Conservation (phyloP, 192 early-diverging fungal species). For the Rhizophagus clarus region DNA sequence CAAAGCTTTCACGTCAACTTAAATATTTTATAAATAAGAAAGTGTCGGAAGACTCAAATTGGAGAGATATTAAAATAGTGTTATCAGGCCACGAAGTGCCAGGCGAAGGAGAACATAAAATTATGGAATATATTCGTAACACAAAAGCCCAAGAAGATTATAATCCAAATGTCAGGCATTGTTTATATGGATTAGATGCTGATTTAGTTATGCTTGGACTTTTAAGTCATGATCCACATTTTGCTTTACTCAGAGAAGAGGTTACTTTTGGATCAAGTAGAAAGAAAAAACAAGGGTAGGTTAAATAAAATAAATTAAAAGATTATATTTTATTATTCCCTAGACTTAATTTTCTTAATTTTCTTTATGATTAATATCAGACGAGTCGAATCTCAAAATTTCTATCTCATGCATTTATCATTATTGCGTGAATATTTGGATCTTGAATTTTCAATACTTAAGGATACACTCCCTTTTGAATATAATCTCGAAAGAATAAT, state of each 20-base stretch:
- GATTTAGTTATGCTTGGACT: conserved; percentile 98
- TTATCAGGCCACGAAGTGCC: conserved; percentile 94
- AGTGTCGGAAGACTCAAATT: conserved; percentile 85
- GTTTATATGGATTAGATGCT: conserved; percentile 97
- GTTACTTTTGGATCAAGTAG: conserved; percentile 74
- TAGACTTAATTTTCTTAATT: neutral
- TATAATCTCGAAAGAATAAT: conserved; percentile 92
- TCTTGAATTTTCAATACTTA: conserved; percentile 74
- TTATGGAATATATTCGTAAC: conserved; percentile 97
- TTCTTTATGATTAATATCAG: conserved; percentile 19
- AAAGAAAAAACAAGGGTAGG: conserved; percentile 49
- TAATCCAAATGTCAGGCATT: conserved; percentile 87
- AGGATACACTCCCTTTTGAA: conserved; percentile 55
- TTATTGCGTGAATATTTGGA: conserved; percentile 92
- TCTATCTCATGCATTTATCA: conserved; percentile 83
- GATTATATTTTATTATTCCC: neutral
- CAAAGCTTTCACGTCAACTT: conserved; percentile 79
- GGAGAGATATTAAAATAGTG: conserved; percentile 89
- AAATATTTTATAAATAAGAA: conserved; percentile 91
- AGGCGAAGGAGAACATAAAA: conserved; percentile 99
- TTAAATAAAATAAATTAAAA: neutral
- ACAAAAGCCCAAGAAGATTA: conserved; percentile 80
- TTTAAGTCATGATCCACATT: conserved; percentile 95
- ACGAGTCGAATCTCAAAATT: conserved; percentile 57
- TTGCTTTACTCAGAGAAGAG: conserved; percentile 95